phyloP scores from a whole-genome alignment of 352 stramenopile species.

The Phytophthora crassamura region DNA sequence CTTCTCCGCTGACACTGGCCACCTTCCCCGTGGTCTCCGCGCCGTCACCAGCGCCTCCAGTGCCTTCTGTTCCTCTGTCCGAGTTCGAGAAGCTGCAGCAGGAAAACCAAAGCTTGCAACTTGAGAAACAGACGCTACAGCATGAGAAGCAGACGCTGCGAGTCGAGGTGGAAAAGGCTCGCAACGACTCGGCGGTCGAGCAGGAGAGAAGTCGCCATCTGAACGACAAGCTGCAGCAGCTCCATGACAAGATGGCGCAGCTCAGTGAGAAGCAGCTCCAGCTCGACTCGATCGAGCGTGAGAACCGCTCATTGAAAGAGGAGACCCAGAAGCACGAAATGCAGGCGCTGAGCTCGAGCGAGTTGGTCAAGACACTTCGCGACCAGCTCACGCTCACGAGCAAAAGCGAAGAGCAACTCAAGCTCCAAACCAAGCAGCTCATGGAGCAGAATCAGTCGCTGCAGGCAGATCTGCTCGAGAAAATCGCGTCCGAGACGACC shows the following conservation, averaged over 20 bases:
- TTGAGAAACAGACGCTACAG: constrained; percentile 49
- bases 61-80: constrained; percentile 20
- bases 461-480: constrained; percentile 69
- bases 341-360: constrained; percentile 59
- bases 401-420: constrained; percentile 74
- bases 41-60: not conserved
- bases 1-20: constrained; percentile 16
- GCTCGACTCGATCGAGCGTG: constrained; percentile 54
- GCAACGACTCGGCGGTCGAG: constrained; percentile 18
- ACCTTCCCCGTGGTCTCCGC: constrained; percentile 8
- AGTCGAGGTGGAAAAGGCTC: constrained; percentile 28
- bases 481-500: constrained; percentile 65
- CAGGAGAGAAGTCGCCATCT: constrained; percentile 44
- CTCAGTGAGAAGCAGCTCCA: constrained; percentile 46
- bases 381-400: constrained; percentile 60
- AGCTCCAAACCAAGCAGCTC: constrained; percentile 72
- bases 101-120: constrained; percentile 40
- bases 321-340: constrained; percentile 68
- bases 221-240: constrained; percentile 44
- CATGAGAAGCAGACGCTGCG: constrained; percentile 38
- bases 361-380: constrained; percentile 58
- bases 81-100: constrained; percentile 52
- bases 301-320: constrained; percentile 67
- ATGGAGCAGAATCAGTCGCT: constrained; percentile 76
- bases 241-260: constrained; percentile 42